These are phyloP conservation scores for Trichophyton equinum DNA, from an alignment of 2,329 filamentous ascomycete species.

Conservation along the genomic window DNA sequence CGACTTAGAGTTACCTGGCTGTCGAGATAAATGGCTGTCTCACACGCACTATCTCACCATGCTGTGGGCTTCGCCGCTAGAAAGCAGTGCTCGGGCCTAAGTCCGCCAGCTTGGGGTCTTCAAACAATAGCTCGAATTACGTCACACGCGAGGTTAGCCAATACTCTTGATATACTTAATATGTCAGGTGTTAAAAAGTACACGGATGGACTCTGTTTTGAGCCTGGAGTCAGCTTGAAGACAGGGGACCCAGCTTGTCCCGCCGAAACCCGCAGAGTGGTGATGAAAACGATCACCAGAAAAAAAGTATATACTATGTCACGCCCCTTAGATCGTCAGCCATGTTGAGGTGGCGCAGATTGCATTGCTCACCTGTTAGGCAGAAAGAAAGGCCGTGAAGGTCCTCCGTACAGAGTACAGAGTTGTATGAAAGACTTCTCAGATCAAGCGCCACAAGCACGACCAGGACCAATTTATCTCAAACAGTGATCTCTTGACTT, in stretches of 20 bases:
- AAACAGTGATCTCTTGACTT: background rate
- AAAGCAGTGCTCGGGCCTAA: background rate
- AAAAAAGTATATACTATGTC: background rate
- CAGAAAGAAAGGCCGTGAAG: background rate
- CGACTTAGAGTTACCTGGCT: background rate
- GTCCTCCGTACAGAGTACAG: too few species aligned
- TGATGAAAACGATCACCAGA: background rate
- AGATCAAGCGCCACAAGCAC: background rate
- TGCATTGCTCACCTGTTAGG: background rate
- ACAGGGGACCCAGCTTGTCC: background rate
- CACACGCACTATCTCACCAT: background rate
- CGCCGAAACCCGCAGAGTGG: background rate
- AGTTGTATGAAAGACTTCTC: background rate
- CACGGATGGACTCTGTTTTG: background rate
- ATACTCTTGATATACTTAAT: too few species aligned
- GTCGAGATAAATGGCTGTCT: background rate
- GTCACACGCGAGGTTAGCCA: background rate
- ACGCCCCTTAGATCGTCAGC: background rate
- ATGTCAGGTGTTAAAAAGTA: too few species aligned
- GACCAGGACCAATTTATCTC: background rate
- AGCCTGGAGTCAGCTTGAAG: background rate
- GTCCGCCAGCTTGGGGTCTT: background rate
- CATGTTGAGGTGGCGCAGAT: background rate
- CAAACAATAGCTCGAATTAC: conserved; percentile 1
- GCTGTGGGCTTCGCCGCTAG: background rate